Percentiles rank a stretch among this genome's conserved stretches.
These are phyloP conservation scores for Prunus campanulata DNA, from an alignment of 306 rosid genomes.

Conservation along the genomic window DNA sequence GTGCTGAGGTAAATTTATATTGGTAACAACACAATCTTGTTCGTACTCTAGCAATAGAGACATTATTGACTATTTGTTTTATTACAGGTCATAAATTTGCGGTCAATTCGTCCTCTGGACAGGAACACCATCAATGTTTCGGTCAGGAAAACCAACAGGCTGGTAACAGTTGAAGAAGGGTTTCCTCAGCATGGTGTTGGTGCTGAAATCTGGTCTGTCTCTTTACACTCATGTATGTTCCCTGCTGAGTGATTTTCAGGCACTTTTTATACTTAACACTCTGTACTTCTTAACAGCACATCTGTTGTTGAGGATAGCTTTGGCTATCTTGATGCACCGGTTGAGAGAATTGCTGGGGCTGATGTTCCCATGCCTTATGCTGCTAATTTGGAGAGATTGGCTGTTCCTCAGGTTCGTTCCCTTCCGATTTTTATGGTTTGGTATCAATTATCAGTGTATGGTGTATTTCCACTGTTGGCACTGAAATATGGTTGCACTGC, in stretches of 20 bases:
- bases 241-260: conserved; percentile 16
- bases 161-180: conserved; percentile 97
- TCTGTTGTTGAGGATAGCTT: conserved; percentile 95
- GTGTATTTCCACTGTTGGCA: not conserved
- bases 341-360: conserved; percentile 92
- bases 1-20: conserved; percentile 72
- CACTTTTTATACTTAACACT: not conserved
- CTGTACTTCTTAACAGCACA: conserved; percentile 47
- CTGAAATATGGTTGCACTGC: not conserved
- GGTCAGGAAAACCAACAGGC: conserved; percentile 90
- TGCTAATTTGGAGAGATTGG: conserved; percentile 92
- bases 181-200: conserved; percentile 99
- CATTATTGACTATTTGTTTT: conserved; percentile 11
- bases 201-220: conserved; percentile 87
- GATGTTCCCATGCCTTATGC: conserved; percentile 99
- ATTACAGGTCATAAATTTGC: conserved; percentile 77
- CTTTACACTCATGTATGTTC: conserved; percentile 18
- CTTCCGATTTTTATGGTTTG: not conserved
- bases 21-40: conserved; percentile 3
- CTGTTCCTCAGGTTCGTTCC: conserved; percentile 83
- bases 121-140: conserved; percentile 86
- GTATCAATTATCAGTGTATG: not conserved
- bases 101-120: conserved; percentile 94
- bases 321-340: conserved; percentile 95
- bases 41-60: conserved; percentile 14